Base-by-base conservation (phyloP, 1,284 basidiomycete genomes). In the Sanghuangporus weigelae region DNA sequence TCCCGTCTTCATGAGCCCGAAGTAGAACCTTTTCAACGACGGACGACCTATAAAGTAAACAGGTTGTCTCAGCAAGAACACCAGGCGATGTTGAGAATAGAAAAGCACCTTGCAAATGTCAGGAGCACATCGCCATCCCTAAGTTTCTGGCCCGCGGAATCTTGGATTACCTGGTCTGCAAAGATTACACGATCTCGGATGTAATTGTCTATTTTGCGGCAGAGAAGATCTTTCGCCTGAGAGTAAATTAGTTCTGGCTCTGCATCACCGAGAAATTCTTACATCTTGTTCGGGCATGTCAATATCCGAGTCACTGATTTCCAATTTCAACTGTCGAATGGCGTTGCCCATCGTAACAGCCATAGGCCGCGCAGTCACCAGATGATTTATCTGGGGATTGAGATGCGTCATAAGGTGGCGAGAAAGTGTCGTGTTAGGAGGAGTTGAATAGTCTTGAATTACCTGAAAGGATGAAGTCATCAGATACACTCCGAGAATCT, bases 281-380 rank as follows among this genome's bases (percentile, higher is more conserved):
- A 96, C 95, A 77, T 98, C 94, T 72, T 96, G 92, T 74, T 98
- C 95, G 5, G 93, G 89, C 71, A 94, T 81, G 75, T 98, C 96
- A 60, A 95, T 93, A 69, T 94, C 92, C 54, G 95, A 87, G 21
- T 86, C 85, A 72, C 93, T 96, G 73, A 99, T 98, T 72, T 98
- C 95, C 66, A 97, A 82, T 79, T 99, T 99, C 71, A 99, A 81
- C 75, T 96, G 93, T 63, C 96, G 85, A 68, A 95, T 94, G 0
- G 95, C 95, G 71, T 96, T 96, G 0, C 93, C 95, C 86, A 95
- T 94, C 31, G 93, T 93, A n/a, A 94, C 87, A n/a, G 92, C 92
- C 87, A 96, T 90, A 0, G 93, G 92, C 59, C 95, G 81, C 35
- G 92, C 90, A 60, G 90, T 84, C 16, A 95, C 92, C 16, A 96